These are phyloP conservation scores for Physaria fendleri DNA, from an alignment of 345 rosid genomes.

Conservation along the genomic window DNA sequence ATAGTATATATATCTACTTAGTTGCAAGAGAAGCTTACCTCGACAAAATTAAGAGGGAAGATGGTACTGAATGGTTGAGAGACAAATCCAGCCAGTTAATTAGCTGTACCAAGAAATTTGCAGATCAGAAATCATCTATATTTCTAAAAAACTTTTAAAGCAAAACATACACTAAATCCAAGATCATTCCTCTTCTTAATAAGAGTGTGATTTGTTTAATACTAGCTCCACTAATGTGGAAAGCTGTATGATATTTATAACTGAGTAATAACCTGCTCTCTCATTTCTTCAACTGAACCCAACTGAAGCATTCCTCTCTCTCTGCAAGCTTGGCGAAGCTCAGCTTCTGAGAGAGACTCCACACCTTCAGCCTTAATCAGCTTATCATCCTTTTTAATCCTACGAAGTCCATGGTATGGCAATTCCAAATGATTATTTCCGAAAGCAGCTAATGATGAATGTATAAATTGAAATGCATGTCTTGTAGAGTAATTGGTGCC, in stretches of 20 bases:
- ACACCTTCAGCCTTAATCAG: slow-evolving; percentile 90
- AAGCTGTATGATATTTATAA: neutral
- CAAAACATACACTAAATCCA: neutral
- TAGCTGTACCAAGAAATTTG: slow-evolving; percentile 46
- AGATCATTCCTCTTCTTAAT: neutral
- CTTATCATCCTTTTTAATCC: slow-evolving; percentile 93
- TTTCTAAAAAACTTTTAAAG: neutral
- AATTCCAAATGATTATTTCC: neutral
- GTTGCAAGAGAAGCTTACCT: slow-evolving; percentile 40
- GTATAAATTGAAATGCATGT: neutral
- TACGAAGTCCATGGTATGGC: slow-evolving; percentile 25
- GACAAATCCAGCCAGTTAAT: slow-evolving; percentile 95
- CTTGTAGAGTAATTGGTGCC: neutral
- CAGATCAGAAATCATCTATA: neutral
- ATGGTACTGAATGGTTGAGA: slow-evolving; percentile 82
- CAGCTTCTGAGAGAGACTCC: slow-evolving; percentile 87
- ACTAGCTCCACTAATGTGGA: neutral
- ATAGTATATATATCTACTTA: slow-evolving; percentile 1
- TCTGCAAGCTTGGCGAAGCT: slow-evolving; percentile 94
- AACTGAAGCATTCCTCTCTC: slow-evolving; percentile 87
- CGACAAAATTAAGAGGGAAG: slow-evolving; percentile 87
- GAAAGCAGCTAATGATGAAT: neutral
- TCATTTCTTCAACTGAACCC: slow-evolving; percentile 92
- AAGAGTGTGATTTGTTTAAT: neutral
- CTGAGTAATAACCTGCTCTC: slow-evolving; percentile 54